Conservation (phyloP, 768 basidiomycete species). For the Rossbeevera mucosa region DNA sequence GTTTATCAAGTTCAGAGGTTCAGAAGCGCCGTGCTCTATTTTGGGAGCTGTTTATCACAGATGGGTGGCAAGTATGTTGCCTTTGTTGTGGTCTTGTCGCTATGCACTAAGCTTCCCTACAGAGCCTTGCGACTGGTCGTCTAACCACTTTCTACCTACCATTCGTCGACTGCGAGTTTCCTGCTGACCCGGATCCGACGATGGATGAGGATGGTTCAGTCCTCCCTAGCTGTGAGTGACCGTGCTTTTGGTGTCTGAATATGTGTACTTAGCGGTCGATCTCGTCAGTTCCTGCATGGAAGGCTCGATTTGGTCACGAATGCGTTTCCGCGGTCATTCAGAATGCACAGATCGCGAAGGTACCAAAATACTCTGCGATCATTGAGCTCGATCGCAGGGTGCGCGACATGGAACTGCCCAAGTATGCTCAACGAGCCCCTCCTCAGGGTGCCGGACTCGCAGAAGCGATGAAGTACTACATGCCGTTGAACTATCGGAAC, state of each 20-base stretch:
- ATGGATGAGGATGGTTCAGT: slow-evolving; percentile 55
- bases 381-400: slow-evolving; percentile 62
- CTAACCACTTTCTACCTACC: slow-evolving; percentile 65
- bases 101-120: not conserved
- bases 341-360: slow-evolving; percentile 60
- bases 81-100: not conserved
- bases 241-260: not conserved
- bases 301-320: slow-evolving; percentile 61
- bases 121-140: slow-evolving; percentile 70
- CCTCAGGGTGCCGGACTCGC: slow-evolving; percentile 49
- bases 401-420: slow-evolving; percentile 63
- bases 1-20: slow-evolving; percentile 53
- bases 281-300: slow-evolving; percentile 59
- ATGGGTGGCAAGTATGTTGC: slow-evolving; percentile 62
- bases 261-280: not conserved
- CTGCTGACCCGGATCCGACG: slow-evolving; percentile 54
- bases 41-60: slow-evolving; percentile 72
- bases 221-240: slow-evolving; percentile 54
- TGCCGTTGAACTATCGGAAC: slow-evolving; percentile 71
- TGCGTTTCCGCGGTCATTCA: slow-evolving; percentile 66
- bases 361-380: slow-evolving; percentile 58
- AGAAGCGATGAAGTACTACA: slow-evolving; percentile 68
- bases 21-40: slow-evolving; percentile 68
- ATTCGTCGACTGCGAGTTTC: slow-evolving; percentile 69
- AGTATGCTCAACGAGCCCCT: slow-evolving; percentile 50